Evolutionary conservation across 768 basidiomycete genomes (phyloP).

Genomic region (Kwoniella newhampshirensis): DNA sequence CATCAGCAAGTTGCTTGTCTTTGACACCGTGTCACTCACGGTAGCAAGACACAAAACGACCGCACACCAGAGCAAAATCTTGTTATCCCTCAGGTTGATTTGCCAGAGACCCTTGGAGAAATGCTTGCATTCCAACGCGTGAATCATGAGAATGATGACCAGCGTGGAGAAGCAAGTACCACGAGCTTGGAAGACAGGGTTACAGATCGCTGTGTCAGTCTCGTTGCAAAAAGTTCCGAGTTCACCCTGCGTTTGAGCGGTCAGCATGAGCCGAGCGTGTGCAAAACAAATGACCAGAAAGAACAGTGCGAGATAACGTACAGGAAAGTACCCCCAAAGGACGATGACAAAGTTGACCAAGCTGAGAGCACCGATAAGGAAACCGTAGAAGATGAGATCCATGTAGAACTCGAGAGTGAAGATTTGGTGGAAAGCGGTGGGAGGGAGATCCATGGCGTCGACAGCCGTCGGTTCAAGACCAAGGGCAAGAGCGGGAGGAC

Average conservation of each 20-base stretch:
- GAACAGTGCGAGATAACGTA: no score
- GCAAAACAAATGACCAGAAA: background rate
- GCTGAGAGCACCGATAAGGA: constrained; percentile 52
- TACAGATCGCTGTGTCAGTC: constrained; percentile 45
- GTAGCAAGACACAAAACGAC: constrained; percentile 46
- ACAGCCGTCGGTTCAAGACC: constrained; percentile 59
- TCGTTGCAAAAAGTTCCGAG: constrained; percentile 53
- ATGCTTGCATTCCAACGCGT: constrained; percentile 53
- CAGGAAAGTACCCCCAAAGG: constrained; percentile 52
- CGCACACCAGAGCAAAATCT: constrained; percentile 52
- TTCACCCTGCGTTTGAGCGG: constrained; percentile 16
- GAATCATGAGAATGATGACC: constrained; percentile 52
- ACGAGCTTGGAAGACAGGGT: constrained; percentile 55
- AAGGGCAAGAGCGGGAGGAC: constrained; percentile 62
- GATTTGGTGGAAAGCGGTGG: constrained; percentile 53
- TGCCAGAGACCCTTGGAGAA: constrained; percentile 48
- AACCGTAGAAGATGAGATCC: constrained; percentile 54
- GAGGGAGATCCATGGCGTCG: constrained; percentile 60
- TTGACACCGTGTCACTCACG: background rate
- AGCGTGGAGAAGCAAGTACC: constrained; percentile 54
- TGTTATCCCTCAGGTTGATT: constrained; percentile 53
- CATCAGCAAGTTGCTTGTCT: background rate
- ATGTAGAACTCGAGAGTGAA: constrained; percentile 53
- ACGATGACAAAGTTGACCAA: constrained; percentile 54
- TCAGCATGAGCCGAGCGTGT: no score